phyloP scores from a whole-genome alignment of 768 basidiomycete genomes.

The Rhizopogon rudus region DNA sequence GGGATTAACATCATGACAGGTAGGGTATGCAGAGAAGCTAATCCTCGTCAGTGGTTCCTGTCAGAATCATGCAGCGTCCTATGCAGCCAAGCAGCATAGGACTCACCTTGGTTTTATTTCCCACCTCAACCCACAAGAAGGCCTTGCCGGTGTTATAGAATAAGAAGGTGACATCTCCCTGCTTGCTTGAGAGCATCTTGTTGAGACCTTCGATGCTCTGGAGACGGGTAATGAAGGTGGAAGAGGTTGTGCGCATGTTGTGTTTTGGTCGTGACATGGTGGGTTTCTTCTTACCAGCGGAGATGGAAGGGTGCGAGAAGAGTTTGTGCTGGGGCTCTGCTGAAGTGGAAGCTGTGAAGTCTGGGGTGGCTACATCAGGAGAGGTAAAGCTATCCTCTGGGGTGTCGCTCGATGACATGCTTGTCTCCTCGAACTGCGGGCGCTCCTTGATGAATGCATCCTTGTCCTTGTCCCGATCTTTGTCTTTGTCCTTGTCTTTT shows the following conservation, averaged over 20 bases:
- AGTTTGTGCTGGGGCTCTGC: constrained; percentile 44
- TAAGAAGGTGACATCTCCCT: constrained; percentile 80
- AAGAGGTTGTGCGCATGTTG: constrained; percentile 85
- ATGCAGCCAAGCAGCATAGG: neutral
- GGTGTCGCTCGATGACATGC: constrained; percentile 80
- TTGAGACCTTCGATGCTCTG: constrained; percentile 76
- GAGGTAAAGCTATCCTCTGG: constrained; percentile 50
- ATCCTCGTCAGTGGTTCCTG: constrained; percentile 87
- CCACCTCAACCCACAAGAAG: constrained; percentile 83
- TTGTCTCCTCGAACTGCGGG: constrained; percentile 49
- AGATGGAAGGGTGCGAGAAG: constrained; percentile 49
- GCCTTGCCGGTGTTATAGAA: constrained; percentile 88
- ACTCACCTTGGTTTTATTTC: constrained; percentile 77
- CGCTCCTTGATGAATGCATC: constrained; percentile 36
- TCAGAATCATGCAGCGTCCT: constrained; percentile 6
- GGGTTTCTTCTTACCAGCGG: constrained; percentile 57
- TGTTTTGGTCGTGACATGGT: constrained; percentile 72
- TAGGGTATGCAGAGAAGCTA: constrained; percentile 82
- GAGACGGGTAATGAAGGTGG: constrained; percentile 86
- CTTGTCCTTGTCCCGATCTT: constrained; percentile 32
- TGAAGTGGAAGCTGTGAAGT: constrained; percentile 20
- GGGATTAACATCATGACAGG: constrained; percentile 85
- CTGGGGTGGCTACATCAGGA: constrained; percentile 35
- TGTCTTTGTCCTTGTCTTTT: constrained; percentile 33
- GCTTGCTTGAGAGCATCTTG: constrained; percentile 66